Evolutionary conservation across 345 rosid genomes (phyloP), one percentile per base, ranked within the genome.

Genomic region (Nasturtium officinale): DNA sequence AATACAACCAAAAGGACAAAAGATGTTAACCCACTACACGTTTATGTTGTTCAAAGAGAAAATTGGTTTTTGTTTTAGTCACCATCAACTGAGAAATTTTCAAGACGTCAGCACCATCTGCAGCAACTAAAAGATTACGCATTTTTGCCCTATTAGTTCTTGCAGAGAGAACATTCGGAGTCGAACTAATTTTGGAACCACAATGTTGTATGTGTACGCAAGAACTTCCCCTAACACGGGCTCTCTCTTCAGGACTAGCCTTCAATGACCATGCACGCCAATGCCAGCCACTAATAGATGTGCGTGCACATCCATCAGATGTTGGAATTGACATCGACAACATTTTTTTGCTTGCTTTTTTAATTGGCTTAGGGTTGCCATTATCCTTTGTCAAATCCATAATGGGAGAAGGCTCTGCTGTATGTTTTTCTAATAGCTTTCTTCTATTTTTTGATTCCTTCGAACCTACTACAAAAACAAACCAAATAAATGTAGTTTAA

Each of bases 71-170:
- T 62, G 51, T 45, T 46, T 50, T 47, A 50, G 32, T 74, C 75
- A 95, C 99, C 98, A 87, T 90, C 85, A 96, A 78, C 76, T 92
- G 99, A 32, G 97, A 87, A 77, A 84, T 78, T 85, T 96, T 96
- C 81, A 96, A 73, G 74, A 96, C 89, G 67, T 96, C 99, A 48
- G 91, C 96, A 77, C 99, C 98, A 71, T 96, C 98, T 17, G 86
- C 98, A 75, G 92, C 98, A 82, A 97, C 99, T 74, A 96, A 84
- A 83, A 96, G 99, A 85, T 85, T 96, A 40, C 97, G 99, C 86
- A 87, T 59, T 84, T 92, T 96, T 75, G 84, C 96, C 81, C 99
- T 86, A 73, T 90, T 92, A 29, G 99, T 92, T 81, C 99, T 92
- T 55, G 98, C 99, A 74, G 98, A 96, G 72, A 89, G 90, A 72